Percentiles rank a stretch among this genome's conserved stretches.
Evolutionary conservation across 1,139 yeast species (phyloP).

Genomic region (Pichia terricola): DNA sequence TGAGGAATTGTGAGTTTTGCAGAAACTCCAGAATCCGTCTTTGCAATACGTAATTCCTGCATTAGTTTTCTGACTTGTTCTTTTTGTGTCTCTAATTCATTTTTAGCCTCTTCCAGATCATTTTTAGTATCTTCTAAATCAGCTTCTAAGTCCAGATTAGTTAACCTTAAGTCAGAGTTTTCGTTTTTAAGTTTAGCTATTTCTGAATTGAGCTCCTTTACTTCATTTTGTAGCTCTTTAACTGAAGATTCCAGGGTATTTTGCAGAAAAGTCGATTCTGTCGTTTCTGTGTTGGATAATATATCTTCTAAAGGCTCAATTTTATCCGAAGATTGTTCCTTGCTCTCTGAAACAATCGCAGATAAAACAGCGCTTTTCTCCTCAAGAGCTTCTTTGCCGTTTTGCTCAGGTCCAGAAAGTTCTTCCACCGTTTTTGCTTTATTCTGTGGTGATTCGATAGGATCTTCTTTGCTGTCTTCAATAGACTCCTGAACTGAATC

Average conservation of each 20-base stretch:
- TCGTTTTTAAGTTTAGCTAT: slow-evolving; percentile 12
- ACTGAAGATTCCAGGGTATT: slow-evolving; percentile 14
- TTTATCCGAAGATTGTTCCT: too few relatives aligned
- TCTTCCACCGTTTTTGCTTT: background rate
- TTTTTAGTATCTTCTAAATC: slow-evolving; percentile 18
- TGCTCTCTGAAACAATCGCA: too few relatives aligned
- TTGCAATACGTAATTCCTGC: slow-evolving; percentile 7
- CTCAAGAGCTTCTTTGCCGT: background rate
- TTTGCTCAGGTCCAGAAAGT: background rate
- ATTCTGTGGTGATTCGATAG: too few relatives aligned
- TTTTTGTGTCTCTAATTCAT: slow-evolving; percentile 16
- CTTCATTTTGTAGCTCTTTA: slow-evolving; percentile 8
- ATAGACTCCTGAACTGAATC: too few relatives aligned
- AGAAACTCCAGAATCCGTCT: background rate
- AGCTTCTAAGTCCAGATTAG: slow-evolving; percentile 19
- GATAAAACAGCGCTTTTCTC: too few relatives aligned
- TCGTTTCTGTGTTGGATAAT: slow-evolving; percentile 7
- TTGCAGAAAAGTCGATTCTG: slow-evolving; percentile 17
- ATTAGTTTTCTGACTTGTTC: slow-evolving; percentile 7
- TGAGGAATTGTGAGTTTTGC: slow-evolving; percentile 3
- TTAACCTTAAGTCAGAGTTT: slow-evolving; percentile 18
- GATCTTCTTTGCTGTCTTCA: too few relatives aligned
- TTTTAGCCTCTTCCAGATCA: slow-evolving; percentile 17
- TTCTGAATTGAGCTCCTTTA: slow-evolving; percentile 9
- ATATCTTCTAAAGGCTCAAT: slow-evolving; percentile 12